phyloP scores from a whole-genome alignment of 2,329 filamentous ascomycete species.

The Onygenales sp. region DNA sequence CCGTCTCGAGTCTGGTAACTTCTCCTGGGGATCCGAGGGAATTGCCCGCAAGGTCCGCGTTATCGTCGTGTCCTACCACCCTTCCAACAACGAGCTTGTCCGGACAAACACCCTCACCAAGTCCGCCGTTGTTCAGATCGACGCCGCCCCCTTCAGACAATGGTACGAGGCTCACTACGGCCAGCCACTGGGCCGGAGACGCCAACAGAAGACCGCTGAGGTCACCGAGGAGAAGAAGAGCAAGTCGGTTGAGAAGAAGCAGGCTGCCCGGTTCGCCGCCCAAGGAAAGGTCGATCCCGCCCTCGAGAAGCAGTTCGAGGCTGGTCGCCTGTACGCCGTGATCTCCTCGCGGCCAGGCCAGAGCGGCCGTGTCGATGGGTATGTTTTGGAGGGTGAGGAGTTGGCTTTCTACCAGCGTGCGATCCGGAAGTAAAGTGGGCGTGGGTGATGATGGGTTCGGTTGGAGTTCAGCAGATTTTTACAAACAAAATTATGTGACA shows the following conservation, averaged over 20 bases:
- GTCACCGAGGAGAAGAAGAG: conserved; percentile 69
- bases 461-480: conserved; percentile 30
- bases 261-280: conserved; percentile 72
- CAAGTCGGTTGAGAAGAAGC: conserved; percentile 94
- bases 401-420: conserved; percentile 99
- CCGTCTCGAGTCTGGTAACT: conserved; percentile 97
- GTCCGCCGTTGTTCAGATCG: conserved; percentile 96
- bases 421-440: conserved; percentile 78
- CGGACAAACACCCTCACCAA: conserved; percentile 99
- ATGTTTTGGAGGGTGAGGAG: conserved; percentile 98
- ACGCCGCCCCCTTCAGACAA: conserved; percentile 97
- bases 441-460: conserved; percentile 8
- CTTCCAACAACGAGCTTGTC: conserved; percentile 99
- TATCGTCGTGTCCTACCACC: conserved; percentile 97
- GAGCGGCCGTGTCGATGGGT: conserved; percentile 92
- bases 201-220: conserved; percentile 66
- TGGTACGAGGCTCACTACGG: conserved; percentile 99
- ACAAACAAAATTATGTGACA: conserved; percentile 21
- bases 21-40: conserved; percentile 98
- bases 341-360: conserved; percentile 89
- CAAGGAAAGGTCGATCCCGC: conserved; percentile 85
- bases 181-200: conserved; percentile 74
- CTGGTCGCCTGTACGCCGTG: conserved; percentile 91
- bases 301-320: conserved; percentile 98
- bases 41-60: conserved; percentile 98